Conservation (phyloP, 805 yeast species). For the Saturnispora ahearnii region DNA sequence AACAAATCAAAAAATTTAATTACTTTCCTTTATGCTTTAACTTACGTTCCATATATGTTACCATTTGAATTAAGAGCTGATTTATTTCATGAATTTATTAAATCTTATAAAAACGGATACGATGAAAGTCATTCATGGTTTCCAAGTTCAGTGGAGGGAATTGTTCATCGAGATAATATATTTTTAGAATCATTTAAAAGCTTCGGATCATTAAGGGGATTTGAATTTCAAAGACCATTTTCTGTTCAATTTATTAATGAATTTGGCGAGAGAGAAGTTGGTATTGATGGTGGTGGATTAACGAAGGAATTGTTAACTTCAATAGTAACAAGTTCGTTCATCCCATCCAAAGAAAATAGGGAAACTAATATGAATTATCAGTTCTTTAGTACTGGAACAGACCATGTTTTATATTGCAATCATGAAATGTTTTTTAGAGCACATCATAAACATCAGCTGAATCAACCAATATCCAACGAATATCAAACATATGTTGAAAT, state of each 20-base stretch:
- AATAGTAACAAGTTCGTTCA: conserved; percentile 61
- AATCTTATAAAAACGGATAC: conserved; percentile 35
- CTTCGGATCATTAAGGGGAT: conserved; percentile 42
- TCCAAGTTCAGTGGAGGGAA: conserved; percentile 32
- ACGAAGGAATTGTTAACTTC: conserved; percentile 84
- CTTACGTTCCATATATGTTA: conserved; percentile 68
- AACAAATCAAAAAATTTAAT: conserved; percentile 13
- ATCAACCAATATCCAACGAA: background rate
- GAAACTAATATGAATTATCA: conserved; percentile 19
- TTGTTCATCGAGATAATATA: conserved; percentile 59
- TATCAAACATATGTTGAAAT: conserved; percentile 23
- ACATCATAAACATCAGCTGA: conserved; percentile 18
- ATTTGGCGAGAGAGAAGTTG: conserved; percentile 68
- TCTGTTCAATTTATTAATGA: conserved; percentile 62
- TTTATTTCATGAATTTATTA: conserved; percentile 57
- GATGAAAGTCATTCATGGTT: conserved; percentile 18
- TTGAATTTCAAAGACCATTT: conserved; percentile 47
- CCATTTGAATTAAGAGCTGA: conserved; percentile 68
- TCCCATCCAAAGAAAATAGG: conserved; percentile 24
- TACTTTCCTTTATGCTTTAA: conserved; percentile 43
- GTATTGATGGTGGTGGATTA: conserved; percentile 95
- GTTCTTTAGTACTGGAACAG: conserved; percentile 35
- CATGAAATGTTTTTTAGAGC: conserved; percentile 33
- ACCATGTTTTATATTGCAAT: conserved; percentile 68
- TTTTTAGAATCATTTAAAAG: conserved; percentile 64